phyloP scores from a whole-genome alignment of 768 basidiomycete genomes.

The Xerocomellus amylosporus region DNA sequence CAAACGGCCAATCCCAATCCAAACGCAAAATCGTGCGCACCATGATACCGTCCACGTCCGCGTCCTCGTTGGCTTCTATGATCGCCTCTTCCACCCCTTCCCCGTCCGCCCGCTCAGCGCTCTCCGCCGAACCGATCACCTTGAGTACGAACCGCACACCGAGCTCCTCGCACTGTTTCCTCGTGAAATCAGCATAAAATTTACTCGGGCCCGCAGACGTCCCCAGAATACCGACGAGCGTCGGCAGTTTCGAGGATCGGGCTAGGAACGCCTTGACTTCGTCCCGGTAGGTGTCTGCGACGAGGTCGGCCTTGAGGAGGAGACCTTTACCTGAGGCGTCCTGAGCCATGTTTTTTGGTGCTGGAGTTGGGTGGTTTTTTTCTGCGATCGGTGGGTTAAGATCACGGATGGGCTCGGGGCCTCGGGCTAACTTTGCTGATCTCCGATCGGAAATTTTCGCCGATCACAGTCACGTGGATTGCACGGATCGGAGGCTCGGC shows the following conservation, averaged over 20 bases:
- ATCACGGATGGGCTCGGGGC: slow-evolving; percentile 2
- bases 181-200: slow-evolving; percentile 87
- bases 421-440: background rate
- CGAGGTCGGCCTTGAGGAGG: slow-evolving; percentile 73
- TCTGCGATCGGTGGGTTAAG: background rate
- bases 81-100: slow-evolving; percentile 96
- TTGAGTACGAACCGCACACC: slow-evolving; percentile 86
- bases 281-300: slow-evolving; percentile 66
- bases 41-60: slow-evolving; percentile 89
- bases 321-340: slow-evolving; percentile 58
- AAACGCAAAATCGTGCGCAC: slow-evolving; percentile 45
- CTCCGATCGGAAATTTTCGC: background rate
- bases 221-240: slow-evolving; percentile 87
- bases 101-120: slow-evolving; percentile 52
- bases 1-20: background rate
- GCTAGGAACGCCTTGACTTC: slow-evolving; percentile 57
- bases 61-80: slow-evolving; percentile 90
- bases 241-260: slow-evolving; percentile 47
- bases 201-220: slow-evolving; percentile 78
- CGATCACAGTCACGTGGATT: slow-evolving; percentile 12
- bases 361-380: background rate
- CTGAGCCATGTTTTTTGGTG: slow-evolving; percentile 8
- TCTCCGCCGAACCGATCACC: slow-evolving; percentile 49
- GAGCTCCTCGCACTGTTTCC: slow-evolving; percentile 83
- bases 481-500: background rate